Evolutionary conservation across 2,329 filamentous ascomycete genomes (phyloP).

Genomic region (Peltaster fructicola): DNA sequence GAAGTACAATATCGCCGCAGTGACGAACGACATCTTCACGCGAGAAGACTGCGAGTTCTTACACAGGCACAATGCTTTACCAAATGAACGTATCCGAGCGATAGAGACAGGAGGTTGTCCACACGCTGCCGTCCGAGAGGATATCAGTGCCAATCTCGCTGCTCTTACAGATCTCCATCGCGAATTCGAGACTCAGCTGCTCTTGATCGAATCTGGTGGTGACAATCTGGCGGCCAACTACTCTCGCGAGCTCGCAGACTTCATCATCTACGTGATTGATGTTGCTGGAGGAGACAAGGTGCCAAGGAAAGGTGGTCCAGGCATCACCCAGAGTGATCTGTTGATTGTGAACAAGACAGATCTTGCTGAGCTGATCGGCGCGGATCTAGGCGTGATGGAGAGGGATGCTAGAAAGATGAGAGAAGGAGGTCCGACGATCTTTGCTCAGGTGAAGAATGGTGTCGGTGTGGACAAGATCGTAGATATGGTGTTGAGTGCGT

Average conservation of each 20-base stretch:
- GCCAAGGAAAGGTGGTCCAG: conserved; percentile 84
- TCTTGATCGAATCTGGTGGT: conserved; percentile 88
- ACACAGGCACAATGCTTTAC: conserved; percentile 67
- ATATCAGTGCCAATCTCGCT: conserved; percentile 84
- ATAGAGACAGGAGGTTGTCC: conserved; percentile 97
- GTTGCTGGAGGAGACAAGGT: conserved; percentile 94
- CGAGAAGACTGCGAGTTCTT: conserved; percentile 96
- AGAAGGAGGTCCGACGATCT: conserved; percentile 87
- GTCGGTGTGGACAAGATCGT: conserved; percentile 76
- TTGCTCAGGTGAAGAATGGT: conserved; percentile 90
- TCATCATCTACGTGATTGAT: conserved; percentile 97
- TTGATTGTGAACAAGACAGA: conserved; percentile 96
- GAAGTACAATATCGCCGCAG: conserved; percentile 73
- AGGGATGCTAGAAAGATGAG: conserved; percentile 82
- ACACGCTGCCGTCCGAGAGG: conserved; percentile 91
- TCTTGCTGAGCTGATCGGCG: conserved; percentile 74
- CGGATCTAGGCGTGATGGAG: conserved; percentile 87
- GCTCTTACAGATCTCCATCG: conserved; percentile 78
- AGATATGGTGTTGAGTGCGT: conserved; percentile 73
- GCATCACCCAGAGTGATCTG: conserved; percentile 90
- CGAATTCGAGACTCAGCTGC: conserved; percentile 61
- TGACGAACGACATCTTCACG: conserved; percentile 99
- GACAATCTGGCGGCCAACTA: conserved; percentile 98
- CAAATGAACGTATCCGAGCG: conserved; percentile 68
- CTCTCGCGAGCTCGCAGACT: conserved; percentile 83